phyloP scores from a whole-genome alignment of 2,329 filamentous ascomycete genomes.

The Penicillium sp. region DNA sequence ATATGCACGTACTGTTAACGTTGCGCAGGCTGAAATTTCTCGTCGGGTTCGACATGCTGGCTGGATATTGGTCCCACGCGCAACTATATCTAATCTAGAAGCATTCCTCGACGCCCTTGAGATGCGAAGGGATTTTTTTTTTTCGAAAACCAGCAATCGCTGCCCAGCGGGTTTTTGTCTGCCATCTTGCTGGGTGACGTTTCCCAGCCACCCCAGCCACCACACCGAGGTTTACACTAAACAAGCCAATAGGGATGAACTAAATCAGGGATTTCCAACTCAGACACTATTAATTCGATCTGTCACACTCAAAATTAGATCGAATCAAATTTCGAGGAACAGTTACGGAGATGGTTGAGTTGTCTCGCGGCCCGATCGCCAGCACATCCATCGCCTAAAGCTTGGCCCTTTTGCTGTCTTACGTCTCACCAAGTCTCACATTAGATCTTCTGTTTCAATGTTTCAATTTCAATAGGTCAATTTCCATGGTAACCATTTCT shows the following conservation, averaged over 20 bases:
- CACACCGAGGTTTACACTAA: slow-evolving; percentile 4
- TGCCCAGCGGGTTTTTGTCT: slow-evolving; percentile 19
- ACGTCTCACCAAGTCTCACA: not conserved
- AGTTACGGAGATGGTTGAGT: slow-evolving; percentile 6
- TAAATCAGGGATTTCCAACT: slow-evolving; percentile 12
- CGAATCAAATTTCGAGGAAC: slow-evolving; percentile 7
- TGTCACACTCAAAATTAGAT: not conserved
- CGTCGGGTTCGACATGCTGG: slow-evolving; percentile 15
- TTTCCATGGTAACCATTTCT: not conserved
- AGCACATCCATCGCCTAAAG: slow-evolving; percentile 5
- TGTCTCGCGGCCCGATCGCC: slow-evolving; percentile 6
- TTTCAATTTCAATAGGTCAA: not conserved
- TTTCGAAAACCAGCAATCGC: slow-evolving; percentile 5
- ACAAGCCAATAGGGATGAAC: slow-evolving; percentile 16
- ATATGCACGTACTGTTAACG: slow-evolving; percentile 19
- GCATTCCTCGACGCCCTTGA: slow-evolving; percentile 16
- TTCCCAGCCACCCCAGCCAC: slow-evolving; percentile 24
- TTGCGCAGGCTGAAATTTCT: slow-evolving; percentile 21
- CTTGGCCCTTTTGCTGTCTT: slow-evolving; percentile 1
- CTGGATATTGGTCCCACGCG: slow-evolving; percentile 13
- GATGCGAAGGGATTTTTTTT: slow-evolving; percentile 7
- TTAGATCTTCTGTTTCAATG: not conserved
- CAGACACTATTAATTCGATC: slow-evolving; percentile 11
- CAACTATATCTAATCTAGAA: slow-evolving; percentile 15
- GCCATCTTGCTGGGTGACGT: slow-evolving; percentile 11